Conservation (phyloP, 2,329 filamentous ascomycete genomes). For the Chaetomiaceae sp. region DNA sequence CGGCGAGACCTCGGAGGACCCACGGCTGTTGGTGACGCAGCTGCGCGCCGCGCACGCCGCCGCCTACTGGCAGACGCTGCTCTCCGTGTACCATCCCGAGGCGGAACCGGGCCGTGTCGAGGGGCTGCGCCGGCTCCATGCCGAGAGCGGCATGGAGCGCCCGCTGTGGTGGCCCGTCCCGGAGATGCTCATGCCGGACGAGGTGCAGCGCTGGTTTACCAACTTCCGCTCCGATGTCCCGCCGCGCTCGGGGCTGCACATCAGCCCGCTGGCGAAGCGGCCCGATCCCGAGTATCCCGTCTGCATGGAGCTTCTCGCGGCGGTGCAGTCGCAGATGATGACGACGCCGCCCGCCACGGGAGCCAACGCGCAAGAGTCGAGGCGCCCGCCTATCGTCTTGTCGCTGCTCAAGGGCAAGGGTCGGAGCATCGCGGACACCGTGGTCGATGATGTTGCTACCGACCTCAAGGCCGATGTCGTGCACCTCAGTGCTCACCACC, state of each 20-base stretch:
- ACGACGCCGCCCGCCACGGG: constrained; percentile 19
- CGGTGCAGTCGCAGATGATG: constrained; percentile 31
- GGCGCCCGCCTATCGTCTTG: constrained; percentile 33
- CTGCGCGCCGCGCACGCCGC: constrained; percentile 8
- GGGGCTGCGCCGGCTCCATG: constrained; percentile 14
- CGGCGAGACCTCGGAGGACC: background rate
- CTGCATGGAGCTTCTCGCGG: constrained; percentile 31
- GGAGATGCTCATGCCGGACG: constrained; percentile 6
- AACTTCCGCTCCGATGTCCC: constrained; percentile 13
- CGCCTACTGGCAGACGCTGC: constrained; percentile 17
- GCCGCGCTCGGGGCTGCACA: constrained; percentile 9
- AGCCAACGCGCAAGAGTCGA: constrained; percentile 23
- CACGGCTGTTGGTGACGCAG: background rate
- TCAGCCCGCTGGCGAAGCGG: constrained; percentile 20
- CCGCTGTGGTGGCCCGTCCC: constrained; percentile 15
- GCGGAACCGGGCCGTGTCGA: constrained; percentile 13
- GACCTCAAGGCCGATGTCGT: constrained; percentile 60
- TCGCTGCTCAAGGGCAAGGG: constrained; percentile 34
- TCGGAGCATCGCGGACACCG: constrained; percentile 24
- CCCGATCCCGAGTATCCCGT: constrained; percentile 24
- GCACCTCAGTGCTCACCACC: constrained; percentile 61
- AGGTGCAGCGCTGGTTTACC: constrained; percentile 20
- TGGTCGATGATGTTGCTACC: constrained; percentile 30
- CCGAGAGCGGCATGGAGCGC: constrained; percentile 1
- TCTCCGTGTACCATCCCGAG: constrained; percentile 9